Evolutionary conservation across 2,329 filamentous ascomycete species (phyloP).

Genomic region (Paecilomyces fulvus): DNA sequence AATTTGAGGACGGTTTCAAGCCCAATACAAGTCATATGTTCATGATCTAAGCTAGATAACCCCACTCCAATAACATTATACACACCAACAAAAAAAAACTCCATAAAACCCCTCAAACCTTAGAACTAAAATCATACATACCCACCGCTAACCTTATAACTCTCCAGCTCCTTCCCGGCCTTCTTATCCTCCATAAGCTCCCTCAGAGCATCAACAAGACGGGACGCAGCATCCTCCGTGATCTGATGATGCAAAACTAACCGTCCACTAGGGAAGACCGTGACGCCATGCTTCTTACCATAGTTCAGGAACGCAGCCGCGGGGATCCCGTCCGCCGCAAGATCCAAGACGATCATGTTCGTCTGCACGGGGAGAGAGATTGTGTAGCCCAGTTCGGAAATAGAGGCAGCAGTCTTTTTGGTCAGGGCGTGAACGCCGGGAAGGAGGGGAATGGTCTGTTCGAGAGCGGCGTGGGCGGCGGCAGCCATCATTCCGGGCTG

Average conservation of each 20-base stretch:
- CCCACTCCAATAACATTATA: background rate
- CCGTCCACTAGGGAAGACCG: conserved; percentile 13
- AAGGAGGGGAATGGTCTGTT: conserved; percentile 14
- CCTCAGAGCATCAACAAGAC: conserved; percentile 12
- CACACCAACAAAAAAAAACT: background rate
- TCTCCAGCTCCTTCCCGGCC: conserved; percentile 10
- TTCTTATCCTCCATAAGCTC: conserved; percentile 15
- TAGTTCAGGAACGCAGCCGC: conserved; percentile 13
- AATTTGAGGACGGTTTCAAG: background rate
- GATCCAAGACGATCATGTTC: conserved; percentile 19
- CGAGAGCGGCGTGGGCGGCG: conserved; percentile 14
- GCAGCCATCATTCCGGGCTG: conserved; percentile 23
- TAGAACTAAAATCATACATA: conserved; percentile 5
- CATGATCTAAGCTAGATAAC: background rate
- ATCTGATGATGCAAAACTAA: conserved; percentile 21
- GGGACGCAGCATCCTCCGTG: conserved; percentile 12
- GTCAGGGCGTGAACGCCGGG: conserved; percentile 15
- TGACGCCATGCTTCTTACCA: conserved; percentile 11
- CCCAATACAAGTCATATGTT: background rate
- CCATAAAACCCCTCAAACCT: background rate
- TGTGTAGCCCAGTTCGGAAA: conserved; percentile 13
- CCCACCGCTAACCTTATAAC: conserved; percentile 8
- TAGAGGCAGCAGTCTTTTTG: conserved; percentile 11
- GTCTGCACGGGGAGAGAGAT: conserved; percentile 18
- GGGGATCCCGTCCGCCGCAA: conserved; percentile 13